These are phyloP conservation scores for Spinacia oleracea DNA, from an alignment of 179 eudicot genomes.

Conservation along the genomic window DNA sequence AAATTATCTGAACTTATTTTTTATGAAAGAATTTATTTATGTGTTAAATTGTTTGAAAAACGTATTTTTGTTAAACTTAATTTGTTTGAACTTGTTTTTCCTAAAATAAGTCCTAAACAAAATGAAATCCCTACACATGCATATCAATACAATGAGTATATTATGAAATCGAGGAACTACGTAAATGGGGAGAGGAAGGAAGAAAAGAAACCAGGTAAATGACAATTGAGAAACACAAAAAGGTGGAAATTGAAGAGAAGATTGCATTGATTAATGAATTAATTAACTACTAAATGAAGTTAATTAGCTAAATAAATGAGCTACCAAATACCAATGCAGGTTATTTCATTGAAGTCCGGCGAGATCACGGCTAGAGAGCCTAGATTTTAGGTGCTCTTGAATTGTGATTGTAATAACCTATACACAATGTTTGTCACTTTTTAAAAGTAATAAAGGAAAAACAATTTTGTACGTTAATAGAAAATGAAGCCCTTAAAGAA, in stretches of 20 bases:
- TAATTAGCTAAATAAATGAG: not conserved
- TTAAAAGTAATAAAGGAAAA: no score
- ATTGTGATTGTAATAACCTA: slow-evolving; percentile 23
- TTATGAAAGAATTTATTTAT: no score
- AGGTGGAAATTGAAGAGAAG: slow-evolving; percentile 20
- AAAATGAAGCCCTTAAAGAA: no score
- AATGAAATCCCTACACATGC: no score
- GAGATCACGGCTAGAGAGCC: slow-evolving; percentile 35
- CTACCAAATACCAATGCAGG: slow-evolving; percentile 23
- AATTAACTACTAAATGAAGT: not conserved
- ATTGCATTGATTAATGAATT: slow-evolving; percentile 25
- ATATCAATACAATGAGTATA: no score
- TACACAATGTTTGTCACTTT: slow-evolving; percentile 16
- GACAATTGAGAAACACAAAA: slow-evolving; percentile 30
- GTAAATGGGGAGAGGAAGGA: not conserved
- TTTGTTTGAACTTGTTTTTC: no score
- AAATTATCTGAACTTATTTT: no score
- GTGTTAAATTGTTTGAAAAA: no score
- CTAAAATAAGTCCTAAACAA: no score
- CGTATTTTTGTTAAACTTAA: no score
- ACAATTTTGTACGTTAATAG: slow-evolving; percentile 11
- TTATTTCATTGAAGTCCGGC: slow-evolving; percentile 33
- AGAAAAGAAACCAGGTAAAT: slow-evolving; percentile 13
- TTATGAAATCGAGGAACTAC: no score
- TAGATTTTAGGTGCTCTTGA: slow-evolving; percentile 27